Evolutionary conservation across 805 yeast genomes (phyloP).

Genomic region (Zygotorulaspora sp.): DNA sequence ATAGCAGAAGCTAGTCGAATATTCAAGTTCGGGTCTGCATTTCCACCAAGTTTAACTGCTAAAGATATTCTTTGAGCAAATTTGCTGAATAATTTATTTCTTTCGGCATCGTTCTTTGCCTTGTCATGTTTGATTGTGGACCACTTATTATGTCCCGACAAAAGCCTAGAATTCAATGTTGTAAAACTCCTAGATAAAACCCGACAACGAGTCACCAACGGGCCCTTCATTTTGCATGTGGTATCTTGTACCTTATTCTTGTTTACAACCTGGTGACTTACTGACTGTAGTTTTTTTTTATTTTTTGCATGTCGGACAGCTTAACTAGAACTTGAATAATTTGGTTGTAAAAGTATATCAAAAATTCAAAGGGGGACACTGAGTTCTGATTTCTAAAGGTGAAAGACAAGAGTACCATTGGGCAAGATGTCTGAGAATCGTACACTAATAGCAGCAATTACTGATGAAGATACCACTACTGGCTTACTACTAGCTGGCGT

Average conservation of each 20-base stretch:
- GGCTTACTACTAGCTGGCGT: conserved; percentile 93
- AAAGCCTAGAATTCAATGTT: background rate
- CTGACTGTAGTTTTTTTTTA: background rate
- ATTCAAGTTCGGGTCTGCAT: conserved; percentile 56
- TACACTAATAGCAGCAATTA: conserved; percentile 84
- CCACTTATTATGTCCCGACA: conserved; percentile 89
- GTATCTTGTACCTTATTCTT: background rate
- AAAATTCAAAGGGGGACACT: conserved; percentile 3
- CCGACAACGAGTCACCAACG: background rate
- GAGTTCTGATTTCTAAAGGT: background rate
- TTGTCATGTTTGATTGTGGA: conserved; percentile 90
- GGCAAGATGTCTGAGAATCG: conserved; percentile 52
- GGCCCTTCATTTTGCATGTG: background rate
- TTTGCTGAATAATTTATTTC: conserved; percentile 62
- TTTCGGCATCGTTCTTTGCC: conserved; percentile 83
- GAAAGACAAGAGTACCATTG: conserved; percentile 1
- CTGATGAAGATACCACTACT: conserved; percentile 96
- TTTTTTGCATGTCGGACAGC: conserved; percentile 1
- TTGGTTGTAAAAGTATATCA: conserved; percentile 11
- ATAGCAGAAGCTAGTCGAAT: conserved; percentile 62
- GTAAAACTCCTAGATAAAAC: conserved; percentile 4
- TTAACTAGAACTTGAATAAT: background rate
- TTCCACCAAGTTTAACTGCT: conserved; percentile 60
- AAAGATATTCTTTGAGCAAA: conserved; percentile 69
- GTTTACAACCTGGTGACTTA: background rate